These are phyloP conservation scores for Cenococcum geophilum DNA, from an alignment of 495 filamentous ascomycete genomes.

Conservation along the genomic window DNA sequence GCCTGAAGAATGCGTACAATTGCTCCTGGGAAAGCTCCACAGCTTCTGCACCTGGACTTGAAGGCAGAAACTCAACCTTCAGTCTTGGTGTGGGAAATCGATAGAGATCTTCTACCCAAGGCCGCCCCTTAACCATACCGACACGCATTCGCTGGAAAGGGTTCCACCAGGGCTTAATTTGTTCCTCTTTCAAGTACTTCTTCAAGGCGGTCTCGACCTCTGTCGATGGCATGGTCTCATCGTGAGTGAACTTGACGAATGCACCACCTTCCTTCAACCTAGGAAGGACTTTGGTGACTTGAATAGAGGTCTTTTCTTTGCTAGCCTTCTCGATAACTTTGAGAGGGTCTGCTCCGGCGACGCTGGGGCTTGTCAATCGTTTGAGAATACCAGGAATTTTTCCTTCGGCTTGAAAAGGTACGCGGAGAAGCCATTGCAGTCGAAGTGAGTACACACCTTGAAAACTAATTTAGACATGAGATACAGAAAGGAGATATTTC, in stretches of 20 bases:
- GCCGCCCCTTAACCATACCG: conserved; percentile 69
- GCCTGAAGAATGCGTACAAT: conserved; percentile 79
- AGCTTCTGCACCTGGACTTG: conserved; percentile 55
- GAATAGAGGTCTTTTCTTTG: conserved; percentile 43
- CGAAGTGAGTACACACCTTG: conserved; percentile 79
- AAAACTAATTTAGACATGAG: not conserved
- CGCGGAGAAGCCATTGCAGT: conserved; percentile 58
- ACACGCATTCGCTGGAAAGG: conserved; percentile 66
- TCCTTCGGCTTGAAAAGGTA: conserved; percentile 51
- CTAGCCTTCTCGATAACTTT: conserved; percentile 44
- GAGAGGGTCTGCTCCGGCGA: conserved; percentile 57
- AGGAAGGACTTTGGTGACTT: conserved; percentile 72
- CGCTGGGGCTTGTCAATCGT: conserved; percentile 53
- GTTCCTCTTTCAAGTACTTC: conserved; percentile 56
- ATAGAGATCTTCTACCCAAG: conserved; percentile 91
- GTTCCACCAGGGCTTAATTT: conserved; percentile 81
- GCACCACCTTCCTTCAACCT: conserved; percentile 87
- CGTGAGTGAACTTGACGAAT: conserved; percentile 79
- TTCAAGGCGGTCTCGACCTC: conserved; percentile 55
- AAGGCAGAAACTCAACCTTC: conserved; percentile 75
- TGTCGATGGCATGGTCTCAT: conserved; percentile 44
- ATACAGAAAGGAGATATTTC: not conserved
- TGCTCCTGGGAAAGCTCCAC: conserved; percentile 80
- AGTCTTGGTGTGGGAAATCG: conserved; percentile 69
- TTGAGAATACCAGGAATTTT: conserved; percentile 56